phyloP scores from a whole-genome alignment of 2,329 filamentous ascomycete genomes.

The Ascochyta pisi region DNA sequence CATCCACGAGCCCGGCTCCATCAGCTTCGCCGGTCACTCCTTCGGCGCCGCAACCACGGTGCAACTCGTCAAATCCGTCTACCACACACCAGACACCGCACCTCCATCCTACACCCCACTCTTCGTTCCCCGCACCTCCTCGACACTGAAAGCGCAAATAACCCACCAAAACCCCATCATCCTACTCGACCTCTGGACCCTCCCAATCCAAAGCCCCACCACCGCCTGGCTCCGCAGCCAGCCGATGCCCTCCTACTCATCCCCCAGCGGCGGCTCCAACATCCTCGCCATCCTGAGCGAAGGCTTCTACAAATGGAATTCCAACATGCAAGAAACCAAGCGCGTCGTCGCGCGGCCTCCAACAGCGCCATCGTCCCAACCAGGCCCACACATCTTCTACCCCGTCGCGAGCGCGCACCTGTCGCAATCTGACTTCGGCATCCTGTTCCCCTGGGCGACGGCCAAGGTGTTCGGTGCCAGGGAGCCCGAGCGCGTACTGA shows the following conservation, averaged over 20 bases:
- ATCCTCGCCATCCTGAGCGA: slow-evolving; percentile 77
- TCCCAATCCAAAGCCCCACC: slow-evolving; percentile 70
- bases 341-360: slow-evolving; percentile 68
- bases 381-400: slow-evolving; percentile 74
- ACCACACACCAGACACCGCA: slow-evolving; percentile 65
- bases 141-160: slow-evolving; percentile 68
- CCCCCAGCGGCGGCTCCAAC: slow-evolving; percentile 59
- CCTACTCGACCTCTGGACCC: slow-evolving; percentile 81
- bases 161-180: slow-evolving; percentile 70
- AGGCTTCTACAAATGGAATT: slow-evolving; percentile 78
- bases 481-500: slow-evolving; percentile 77
- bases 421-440: slow-evolving; percentile 82
- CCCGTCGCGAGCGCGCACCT: slow-evolving; percentile 77
- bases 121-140: slow-evolving; percentile 64
- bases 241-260: slow-evolving; percentile 72
- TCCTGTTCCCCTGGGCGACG: slow-evolving; percentile 75
- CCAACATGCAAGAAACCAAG: slow-evolving; percentile 74
- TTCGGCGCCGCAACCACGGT: slow-evolving; percentile 78
- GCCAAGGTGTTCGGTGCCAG: slow-evolving; percentile 62
- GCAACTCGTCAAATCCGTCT: slow-evolving; percentile 81
- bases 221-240: slow-evolving; percentile 71
- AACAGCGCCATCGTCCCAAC: slow-evolving; percentile 52
- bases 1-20: slow-evolving; percentile 72
- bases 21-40: slow-evolving; percentile 80
- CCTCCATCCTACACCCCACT: slow-evolving; percentile 62